Percentiles rank a stretch among this genome's conserved stretches.
These are phyloP conservation scores for Penicillium malachiteum DNA, from an alignment of 495 filamentous ascomycete genomes.

Conservation along the genomic window DNA sequence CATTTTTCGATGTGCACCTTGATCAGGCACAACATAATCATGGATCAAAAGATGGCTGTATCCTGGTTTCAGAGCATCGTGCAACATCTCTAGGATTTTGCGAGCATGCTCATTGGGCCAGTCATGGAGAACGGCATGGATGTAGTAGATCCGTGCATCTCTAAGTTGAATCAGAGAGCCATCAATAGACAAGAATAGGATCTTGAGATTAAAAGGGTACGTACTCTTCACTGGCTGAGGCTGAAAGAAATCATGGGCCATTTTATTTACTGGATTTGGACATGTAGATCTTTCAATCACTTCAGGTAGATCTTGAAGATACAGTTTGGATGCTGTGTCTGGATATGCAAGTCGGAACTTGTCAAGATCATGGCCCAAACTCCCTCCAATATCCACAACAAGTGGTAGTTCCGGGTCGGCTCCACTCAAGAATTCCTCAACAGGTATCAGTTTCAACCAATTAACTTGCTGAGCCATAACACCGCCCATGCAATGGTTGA, in stretches of 20 bases:
- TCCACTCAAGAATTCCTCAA: no score
- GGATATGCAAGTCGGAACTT: no score
- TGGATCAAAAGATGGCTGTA: neutral
- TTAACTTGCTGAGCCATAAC: neutral
- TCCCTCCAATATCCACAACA: no score
- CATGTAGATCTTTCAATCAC: conserved; percentile 29
- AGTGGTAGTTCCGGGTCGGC: no score
- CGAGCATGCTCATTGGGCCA: neutral
- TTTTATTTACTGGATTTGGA: conserved; percentile 22
- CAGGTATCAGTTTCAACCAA: no score
- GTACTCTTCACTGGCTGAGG: conserved; percentile 45
- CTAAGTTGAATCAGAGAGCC: neutral
- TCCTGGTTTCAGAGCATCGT: neutral
- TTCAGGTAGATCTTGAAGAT: conserved; percentile 45
- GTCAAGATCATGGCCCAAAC: no score
- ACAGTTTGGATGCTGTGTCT: conserved; percentile 15
- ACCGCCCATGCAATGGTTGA: conserved; percentile 30
- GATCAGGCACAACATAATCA: neutral
- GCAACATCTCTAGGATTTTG: neutral
- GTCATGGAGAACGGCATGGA: neutral
- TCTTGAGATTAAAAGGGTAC: neutral
- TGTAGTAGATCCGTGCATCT: neutral
- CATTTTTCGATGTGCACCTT: neutral
- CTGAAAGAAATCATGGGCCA: conserved; percentile 39
- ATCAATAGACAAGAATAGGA: neutral